Evolutionary conservation across 78 protist genomes (phyloP).

Genomic region (Dictyostelium purpureum): DNA sequence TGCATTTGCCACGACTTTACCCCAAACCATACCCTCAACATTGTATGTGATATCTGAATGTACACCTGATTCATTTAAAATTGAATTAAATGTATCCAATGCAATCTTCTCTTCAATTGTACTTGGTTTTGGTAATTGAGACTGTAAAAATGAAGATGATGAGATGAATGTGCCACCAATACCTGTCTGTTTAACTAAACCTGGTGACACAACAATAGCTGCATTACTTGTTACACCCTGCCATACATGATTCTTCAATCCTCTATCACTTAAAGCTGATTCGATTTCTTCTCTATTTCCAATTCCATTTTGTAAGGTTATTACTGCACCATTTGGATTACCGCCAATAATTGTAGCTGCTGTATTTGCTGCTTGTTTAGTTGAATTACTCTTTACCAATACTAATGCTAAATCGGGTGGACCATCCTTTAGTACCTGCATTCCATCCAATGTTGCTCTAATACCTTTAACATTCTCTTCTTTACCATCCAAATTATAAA

Average conservation of each 20-base stretch:
- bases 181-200: conserved; percentile 84
- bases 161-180: conserved; percentile 75
- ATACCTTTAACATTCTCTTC: conserved; percentile 29
- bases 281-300: conserved; percentile 85
- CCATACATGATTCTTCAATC: conserved; percentile 66
- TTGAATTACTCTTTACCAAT: conserved; percentile 51
- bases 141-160: neutral
- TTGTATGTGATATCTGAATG: neutral
- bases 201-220: conserved; percentile 34
- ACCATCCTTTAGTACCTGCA: conserved; percentile 65
- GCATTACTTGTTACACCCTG: conserved; percentile 87
- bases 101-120: neutral
- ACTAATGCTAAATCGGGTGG: conserved; percentile 77
- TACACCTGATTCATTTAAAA: conserved; percentile 76
- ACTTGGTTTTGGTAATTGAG: neutral
- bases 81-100: neutral
- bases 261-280: conserved; percentile 2
- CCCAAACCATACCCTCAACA: conserved; percentile 66
- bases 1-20: conserved; percentile 86
- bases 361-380: conserved; percentile 68
- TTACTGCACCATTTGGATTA: conserved; percentile 50
- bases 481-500: conserved; percentile 47
- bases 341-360: conserved; percentile 35
- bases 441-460: conserved; percentile 62
- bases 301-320: conserved; percentile 92